Conservation (phyloP, 2,329 filamentous ascomycete genomes). For the Ciborinia camelliae region DNA sequence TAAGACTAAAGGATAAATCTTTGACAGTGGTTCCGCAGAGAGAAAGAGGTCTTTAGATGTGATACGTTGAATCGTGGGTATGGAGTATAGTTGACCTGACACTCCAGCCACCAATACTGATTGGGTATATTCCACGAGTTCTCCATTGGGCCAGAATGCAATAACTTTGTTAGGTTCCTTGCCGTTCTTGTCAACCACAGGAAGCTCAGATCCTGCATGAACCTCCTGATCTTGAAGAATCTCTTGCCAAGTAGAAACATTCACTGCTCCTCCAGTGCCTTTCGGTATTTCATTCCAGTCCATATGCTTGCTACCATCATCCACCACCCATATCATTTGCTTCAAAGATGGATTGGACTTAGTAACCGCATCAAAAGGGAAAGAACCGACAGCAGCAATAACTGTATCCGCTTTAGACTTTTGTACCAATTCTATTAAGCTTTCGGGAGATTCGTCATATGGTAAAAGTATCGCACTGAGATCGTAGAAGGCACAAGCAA, state of each 20-base stretch:
- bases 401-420: slow-evolving; percentile 75
- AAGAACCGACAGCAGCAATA: slow-evolving; percentile 79
- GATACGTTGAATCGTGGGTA: slow-evolving; percentile 74
- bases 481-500: slow-evolving; percentile 82
- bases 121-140: slow-evolving; percentile 80
- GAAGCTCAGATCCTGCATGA: slow-evolving; percentile 59
- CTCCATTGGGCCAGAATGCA: slow-evolving; percentile 63
- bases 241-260: slow-evolving; percentile 91
- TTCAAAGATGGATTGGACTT: slow-evolving; percentile 67
- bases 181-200: slow-evolving; percentile 54
- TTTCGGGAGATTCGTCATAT: slow-evolving; percentile 69
- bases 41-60: slow-evolving; percentile 76
- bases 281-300: slow-evolving; percentile 90
- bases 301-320: slow-evolving; percentile 85
- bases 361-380: slow-evolving; percentile 73
- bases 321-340: slow-evolving; percentile 87
- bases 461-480: slow-evolving; percentile 82
- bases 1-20: slow-evolving; percentile 74
- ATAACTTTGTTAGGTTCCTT: slow-evolving; percentile 53
- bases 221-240: slow-evolving; percentile 68
- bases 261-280: slow-evolving; percentile 69
- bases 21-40: slow-evolving; percentile 75
- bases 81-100: slow-evolving; percentile 69
- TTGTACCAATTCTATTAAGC: slow-evolving; percentile 68
- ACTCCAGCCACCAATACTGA: slow-evolving; percentile 84